A percentile compares a stretch with the other conserved stretches of the same genome.
These are phyloP conservation scores for Citrus sp. DNA, from an alignment of 345 rosid genomes.

Conservation along the genomic window DNA sequence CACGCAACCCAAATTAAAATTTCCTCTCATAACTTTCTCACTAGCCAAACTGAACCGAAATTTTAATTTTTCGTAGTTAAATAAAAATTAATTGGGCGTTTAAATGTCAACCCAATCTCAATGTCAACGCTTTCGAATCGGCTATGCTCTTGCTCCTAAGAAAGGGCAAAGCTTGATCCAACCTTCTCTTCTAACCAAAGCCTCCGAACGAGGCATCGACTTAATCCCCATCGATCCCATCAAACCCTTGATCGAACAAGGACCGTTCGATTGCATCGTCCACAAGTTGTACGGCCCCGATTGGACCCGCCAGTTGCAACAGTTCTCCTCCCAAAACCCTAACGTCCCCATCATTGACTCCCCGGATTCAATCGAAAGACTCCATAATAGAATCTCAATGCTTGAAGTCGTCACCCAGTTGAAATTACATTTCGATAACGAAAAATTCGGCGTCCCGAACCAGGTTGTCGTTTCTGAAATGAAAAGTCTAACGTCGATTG, in stretches of 20 bases:
- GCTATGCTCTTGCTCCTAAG: background rate
- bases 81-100: no score
- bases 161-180: background rate
- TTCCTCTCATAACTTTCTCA: no score
- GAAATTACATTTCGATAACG: conserved; percentile 24
- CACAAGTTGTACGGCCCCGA: conserved; percentile 55
- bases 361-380: conserved; percentile 44
- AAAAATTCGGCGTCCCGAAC: conserved; percentile 52
- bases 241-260: conserved; percentile 42
- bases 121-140: background rate
- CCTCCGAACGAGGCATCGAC: conserved; percentile 37
- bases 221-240: conserved; percentile 37
- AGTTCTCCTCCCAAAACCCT: conserved; percentile 37
- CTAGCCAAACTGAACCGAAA: no score
- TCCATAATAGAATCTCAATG: conserved; percentile 59
- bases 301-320: conserved; percentile 44
- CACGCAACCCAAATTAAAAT: no score
- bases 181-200: background rate
- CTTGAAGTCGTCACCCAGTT: conserved; percentile 54
- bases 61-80: no score
- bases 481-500: background rate
- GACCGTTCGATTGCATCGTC: conserved; percentile 55
- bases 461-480: conserved; percentile 56
- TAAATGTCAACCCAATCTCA: background rate
- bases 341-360: conserved; percentile 40